These are phyloP conservation scores for Microdochium nivale DNA, from an alignment of 2,329 filamentous ascomycete species.

Conservation along the genomic window DNA sequence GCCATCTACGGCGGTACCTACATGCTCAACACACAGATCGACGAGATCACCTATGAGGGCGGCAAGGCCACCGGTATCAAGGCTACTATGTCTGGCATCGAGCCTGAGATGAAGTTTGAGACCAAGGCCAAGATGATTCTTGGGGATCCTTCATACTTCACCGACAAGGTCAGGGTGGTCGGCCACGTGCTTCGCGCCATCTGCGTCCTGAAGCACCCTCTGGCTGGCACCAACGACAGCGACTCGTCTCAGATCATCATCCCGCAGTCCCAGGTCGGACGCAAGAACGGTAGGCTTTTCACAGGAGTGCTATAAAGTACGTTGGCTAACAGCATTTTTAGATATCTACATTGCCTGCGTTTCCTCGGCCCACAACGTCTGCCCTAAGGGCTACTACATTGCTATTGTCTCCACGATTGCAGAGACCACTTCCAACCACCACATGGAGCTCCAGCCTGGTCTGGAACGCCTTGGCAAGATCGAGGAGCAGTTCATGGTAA, in stretches of 20 bases:
- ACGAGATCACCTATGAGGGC: slow-evolving; percentile 79
- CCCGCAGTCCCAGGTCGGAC: slow-evolving; percentile 91
- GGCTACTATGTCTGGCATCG: slow-evolving; percentile 87
- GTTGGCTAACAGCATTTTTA: slow-evolving; percentile 23
- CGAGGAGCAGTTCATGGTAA: slow-evolving; percentile 92
- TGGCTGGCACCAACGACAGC: slow-evolving; percentile 78
- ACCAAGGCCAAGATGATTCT: slow-evolving; percentile 96
- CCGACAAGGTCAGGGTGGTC: slow-evolving; percentile 75
- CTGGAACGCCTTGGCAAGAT: slow-evolving; percentile 87
- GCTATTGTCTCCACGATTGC: slow-evolving; percentile 97
- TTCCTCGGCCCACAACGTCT: slow-evolving; percentile 93
- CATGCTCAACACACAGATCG: slow-evolving; percentile 94
- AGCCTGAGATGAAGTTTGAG: slow-evolving; percentile 82
- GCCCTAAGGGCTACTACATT: slow-evolving; percentile 98
- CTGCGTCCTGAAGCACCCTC: slow-evolving; percentile 92
- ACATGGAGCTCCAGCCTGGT: slow-evolving; percentile 87
- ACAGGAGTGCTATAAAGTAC: not conserved
- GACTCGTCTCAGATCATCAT: slow-evolving; percentile 96
- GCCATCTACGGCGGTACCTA: slow-evolving; percentile 99
- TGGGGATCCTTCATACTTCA: slow-evolving; percentile 95
- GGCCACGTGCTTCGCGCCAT: slow-evolving; percentile 93
- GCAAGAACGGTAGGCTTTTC: slow-evolving; percentile 72
- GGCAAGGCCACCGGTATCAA: slow-evolving; percentile 91
- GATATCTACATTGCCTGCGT: slow-evolving; percentile 97
- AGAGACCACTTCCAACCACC: slow-evolving; percentile 85